Percentiles rank a stretch among this genome's conserved stretches.
Conservation (phyloP, 148 eudicot genomes). For the Simmondsia chinensis region DNA sequence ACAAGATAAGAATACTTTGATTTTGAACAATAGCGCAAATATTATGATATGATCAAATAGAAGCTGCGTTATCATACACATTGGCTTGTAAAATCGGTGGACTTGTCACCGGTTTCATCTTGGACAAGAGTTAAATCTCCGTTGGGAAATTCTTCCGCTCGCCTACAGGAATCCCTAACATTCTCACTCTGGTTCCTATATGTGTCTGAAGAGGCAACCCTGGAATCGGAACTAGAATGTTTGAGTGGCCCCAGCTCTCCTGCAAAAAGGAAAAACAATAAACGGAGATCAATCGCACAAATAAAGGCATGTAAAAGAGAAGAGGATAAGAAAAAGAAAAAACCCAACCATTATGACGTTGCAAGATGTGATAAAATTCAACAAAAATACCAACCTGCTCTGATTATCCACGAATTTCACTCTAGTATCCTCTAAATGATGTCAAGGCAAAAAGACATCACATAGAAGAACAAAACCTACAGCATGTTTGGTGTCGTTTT, state of each 20-base stretch:
- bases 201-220: slow-evolving; percentile 35
- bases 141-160: slow-evolving; percentile 26
- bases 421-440: no score
- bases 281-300: not conserved
- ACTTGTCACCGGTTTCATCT: slow-evolving; percentile 20
- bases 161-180: slow-evolving; percentile 40
- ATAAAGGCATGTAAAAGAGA: no score
- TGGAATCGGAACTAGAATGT: slow-evolving; percentile 20
- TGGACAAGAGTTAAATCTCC: slow-evolving; percentile 25
- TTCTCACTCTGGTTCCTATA: slow-evolving; percentile 29
- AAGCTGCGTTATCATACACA: slow-evolving; percentile 8
- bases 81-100: slow-evolving; percentile 22
- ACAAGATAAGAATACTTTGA: not conserved
- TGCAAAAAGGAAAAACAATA: slow-evolving; percentile 15
- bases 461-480: no score
- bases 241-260: slow-evolving; percentile 28
- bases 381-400: no score
- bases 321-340: not conserved
- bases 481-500: no score
- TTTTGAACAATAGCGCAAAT: not conserved
- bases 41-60: not conserved
- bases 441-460: no score
- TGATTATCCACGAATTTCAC: no score
- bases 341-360: slow-evolving; percentile 12
- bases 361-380: no score